Percentiles rank a stretch among this genome's conserved stretches.
These are phyloP conservation scores for Nothophoma quercina DNA, from an alignment of 2,329 filamentous ascomycete species.

Conservation along the genomic window DNA sequence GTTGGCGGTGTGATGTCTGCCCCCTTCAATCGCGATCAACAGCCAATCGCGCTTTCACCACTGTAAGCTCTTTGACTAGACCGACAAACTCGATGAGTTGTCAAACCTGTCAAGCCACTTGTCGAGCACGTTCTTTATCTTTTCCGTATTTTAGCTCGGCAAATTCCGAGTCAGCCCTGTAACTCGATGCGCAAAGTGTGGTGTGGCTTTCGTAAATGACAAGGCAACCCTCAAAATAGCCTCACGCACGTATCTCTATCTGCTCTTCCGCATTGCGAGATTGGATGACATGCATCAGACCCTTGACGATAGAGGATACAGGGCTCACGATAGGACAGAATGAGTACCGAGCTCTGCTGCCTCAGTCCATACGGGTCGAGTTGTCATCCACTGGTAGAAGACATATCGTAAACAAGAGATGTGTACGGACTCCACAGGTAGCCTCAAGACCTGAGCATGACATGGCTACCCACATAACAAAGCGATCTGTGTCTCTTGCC, in stretches of 20 bases:
- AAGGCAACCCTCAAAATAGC: conserved; percentile 19
- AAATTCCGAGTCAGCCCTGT: conserved; percentile 12
- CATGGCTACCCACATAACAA: too few species aligned
- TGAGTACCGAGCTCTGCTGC: conserved; percentile 1
- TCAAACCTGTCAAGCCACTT: conserved; percentile 10
- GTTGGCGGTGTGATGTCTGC: conserved; percentile 44
- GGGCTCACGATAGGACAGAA: conserved; percentile 15
- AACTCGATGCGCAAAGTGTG: conserved; percentile 2
- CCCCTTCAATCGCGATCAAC: conserved; percentile 12
- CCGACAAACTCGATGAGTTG: conserved; percentile 10
- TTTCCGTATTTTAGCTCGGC: conserved; percentile 9
- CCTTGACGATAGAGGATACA: conserved; percentile 11
- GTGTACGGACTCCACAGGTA: not conserved
- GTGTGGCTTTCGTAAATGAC: conserved; percentile 16
- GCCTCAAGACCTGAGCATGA: not conserved
- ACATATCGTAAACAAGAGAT: too few species aligned
- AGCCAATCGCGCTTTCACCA: conserved; percentile 28
- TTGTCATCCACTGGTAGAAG: not conserved
- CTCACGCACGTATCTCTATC: conserved; percentile 18
- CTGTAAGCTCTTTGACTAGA: conserved; percentile 5
- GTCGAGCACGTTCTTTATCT: conserved; percentile 11
- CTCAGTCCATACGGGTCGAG: not conserved
- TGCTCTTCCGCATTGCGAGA: conserved; percentile 18
- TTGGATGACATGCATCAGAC: conserved; percentile 41
- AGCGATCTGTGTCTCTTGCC: not conserved